A percentile compares a stretch with the other conserved stretches of the same genome.
Evolutionary conservation across 192 early-diverging fungal species (phyloP).

Genomic region (Linnemannia hyalina): DNA sequence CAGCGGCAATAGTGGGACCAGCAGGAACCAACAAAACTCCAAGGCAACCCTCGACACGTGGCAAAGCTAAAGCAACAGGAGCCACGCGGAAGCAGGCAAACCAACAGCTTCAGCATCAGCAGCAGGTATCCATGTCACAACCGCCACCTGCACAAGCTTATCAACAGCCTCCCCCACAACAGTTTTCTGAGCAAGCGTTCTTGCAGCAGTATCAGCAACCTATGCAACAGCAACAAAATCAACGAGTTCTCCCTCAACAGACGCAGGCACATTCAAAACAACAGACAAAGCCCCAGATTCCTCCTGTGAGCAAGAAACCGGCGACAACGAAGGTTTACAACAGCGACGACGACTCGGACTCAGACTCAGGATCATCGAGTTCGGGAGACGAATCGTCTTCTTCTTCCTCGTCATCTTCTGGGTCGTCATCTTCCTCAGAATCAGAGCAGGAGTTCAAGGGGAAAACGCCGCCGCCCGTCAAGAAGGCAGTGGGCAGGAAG

Average conservation of each 20-base stretch:
- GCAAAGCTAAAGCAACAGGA: slow-evolving; percentile 12
- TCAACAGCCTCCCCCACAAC: not conserved
- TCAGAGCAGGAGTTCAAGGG: slow-evolving; percentile 49
- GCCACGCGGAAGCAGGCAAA: slow-evolving; percentile 9
- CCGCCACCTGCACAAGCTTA: not conserved
- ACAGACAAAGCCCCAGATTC: slow-evolving; percentile 34
- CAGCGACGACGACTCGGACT: slow-evolving; percentile 18
- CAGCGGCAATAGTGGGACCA: not conserved
- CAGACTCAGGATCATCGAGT: slow-evolving; percentile 40
- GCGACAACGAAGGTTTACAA: slow-evolving; percentile 24
- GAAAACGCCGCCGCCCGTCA: slow-evolving; percentile 39
- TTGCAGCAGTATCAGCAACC: not conserved
- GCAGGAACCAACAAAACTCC: not conserved
- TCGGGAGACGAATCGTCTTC: slow-evolving; percentile 34
- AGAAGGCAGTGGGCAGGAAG: slow-evolving; percentile 40
- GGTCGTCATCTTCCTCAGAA: slow-evolving; percentile 29
- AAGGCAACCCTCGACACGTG: slow-evolving; percentile 17
- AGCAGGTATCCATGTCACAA: not conserved
- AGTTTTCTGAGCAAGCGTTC: slow-evolving; percentile 6
- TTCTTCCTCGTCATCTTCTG: slow-evolving; percentile 7
- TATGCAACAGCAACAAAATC: not conserved
- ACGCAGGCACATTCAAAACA: not conserved
- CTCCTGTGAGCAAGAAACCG: slow-evolving; percentile 27
- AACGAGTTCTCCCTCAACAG: not conserved
- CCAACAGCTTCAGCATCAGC: slow-evolving; percentile 1